These are phyloP conservation scores for Torrubiellomyces zombiae DNA, from an alignment of 2,329 filamentous ascomycete genomes.

Conservation along the genomic window DNA sequence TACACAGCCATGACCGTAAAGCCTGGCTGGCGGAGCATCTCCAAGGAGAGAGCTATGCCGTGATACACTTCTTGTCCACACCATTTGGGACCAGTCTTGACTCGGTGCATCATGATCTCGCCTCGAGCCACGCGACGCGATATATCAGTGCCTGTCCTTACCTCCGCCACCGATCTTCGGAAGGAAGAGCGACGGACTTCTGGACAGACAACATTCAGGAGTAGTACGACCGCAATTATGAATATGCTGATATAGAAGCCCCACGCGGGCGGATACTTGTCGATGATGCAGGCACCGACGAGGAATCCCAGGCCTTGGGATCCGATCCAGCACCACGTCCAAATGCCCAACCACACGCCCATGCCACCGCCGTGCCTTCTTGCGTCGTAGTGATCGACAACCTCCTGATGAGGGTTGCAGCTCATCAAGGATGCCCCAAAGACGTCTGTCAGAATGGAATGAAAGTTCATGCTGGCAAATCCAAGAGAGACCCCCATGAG, in stretches of 20 bases:
- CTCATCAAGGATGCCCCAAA: conserved; percentile 65
- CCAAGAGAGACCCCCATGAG: conserved; percentile 54
- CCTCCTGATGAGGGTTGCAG: conserved; percentile 53
- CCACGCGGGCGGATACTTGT: conserved; percentile 47
- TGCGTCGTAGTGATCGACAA: conserved; percentile 50
- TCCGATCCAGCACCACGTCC: conserved; percentile 63
- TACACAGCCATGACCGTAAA: conserved; percentile 61
- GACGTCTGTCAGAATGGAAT: conserved; percentile 54
- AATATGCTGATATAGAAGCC: conserved; percentile 62
- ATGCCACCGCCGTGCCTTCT: conserved; percentile 62
- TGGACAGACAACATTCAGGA: conserved; percentile 55
- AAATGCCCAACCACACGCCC: conserved; percentile 63
- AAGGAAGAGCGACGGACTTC: conserved; percentile 56
- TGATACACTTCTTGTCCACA: conserved; percentile 65
- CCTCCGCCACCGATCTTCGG: conserved; percentile 50
- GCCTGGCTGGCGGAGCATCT: conserved; percentile 59
- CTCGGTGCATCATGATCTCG: conserved; percentile 61
- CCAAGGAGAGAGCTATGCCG: conserved; percentile 45
- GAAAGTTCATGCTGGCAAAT: conserved; percentile 63
- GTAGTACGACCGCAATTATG: conserved; percentile 44
- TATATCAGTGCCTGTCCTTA: conserved; percentile 33
- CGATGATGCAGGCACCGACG: conserved; percentile 53
- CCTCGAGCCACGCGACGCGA: conserved; percentile 48
- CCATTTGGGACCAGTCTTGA: conserved; percentile 54
- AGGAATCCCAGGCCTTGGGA: conserved; percentile 57